Base-by-base conservation (phyloP, 1,284 basidiomycete species). In the Sanghuangporus baumii region DNA sequence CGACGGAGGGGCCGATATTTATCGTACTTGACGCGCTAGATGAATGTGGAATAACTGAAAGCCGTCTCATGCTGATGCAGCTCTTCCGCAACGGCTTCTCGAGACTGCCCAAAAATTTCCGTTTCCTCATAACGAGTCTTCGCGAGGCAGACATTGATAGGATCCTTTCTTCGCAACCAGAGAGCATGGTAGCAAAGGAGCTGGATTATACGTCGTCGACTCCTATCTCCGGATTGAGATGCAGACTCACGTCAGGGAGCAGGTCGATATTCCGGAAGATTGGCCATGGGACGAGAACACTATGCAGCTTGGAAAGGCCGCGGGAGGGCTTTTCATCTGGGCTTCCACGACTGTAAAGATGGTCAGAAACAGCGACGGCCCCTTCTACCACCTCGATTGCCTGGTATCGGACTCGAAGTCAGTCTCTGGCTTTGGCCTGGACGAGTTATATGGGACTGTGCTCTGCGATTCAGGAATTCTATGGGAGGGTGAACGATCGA, bases 261-360 rank as follows among this genome's bases (percentile, higher is more conserved):
- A 20, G 26, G 43, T 46, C 6, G 43, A 46, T 1, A 23, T 50
- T 11, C 40, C 54, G 11, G 36, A 2, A 4, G 54, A 7, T 36
- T 48, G 48, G 34, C 8, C 43, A 23, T 59, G 57, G 57, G 26
- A 59, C 1, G 36, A 41, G 8, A 57, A 46, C 9, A 38, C 43
- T 12, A 14, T 2, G 5, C n/a, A n/a, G 12, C 31, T 59, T 48
- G 57, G 43, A 0, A 38, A 59, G 5, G 20, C 43, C 1, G 43
- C 57, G 12, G 23, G 36, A 37, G 57, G 57, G 1, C 23, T 59
- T 3, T 59, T 59, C 47, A 23, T 59, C 7, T 59, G 57, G 57
- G 57, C 57, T 0, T 48, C 57, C 16, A 59, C 57, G n/a, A 46
- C 57, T 7, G 38, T 57, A 3, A 57, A 41, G 18, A 26, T 57